Conservation (phyloP, 345 rosid genomes). For the Turnera subulata region DNA sequence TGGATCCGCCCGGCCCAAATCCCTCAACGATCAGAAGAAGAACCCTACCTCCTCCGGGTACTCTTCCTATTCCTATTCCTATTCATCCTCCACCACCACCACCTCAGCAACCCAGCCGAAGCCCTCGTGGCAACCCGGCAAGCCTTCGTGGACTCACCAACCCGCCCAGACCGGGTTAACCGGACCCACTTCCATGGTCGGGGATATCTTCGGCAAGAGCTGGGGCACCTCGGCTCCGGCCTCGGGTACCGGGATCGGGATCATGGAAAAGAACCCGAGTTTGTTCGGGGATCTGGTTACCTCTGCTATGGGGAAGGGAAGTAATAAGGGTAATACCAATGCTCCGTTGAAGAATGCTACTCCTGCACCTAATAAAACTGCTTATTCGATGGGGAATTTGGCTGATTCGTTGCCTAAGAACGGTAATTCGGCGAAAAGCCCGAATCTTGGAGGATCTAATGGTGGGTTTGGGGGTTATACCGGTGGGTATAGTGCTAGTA, state of each 20-base stretch:
- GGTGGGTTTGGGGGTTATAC: constrained; percentile 31
- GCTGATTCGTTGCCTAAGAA: constrained; percentile 74
- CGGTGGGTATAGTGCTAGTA: constrained; percentile 37
- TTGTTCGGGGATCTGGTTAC: constrained; percentile 85
- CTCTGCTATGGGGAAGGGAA: constrained; percentile 79
- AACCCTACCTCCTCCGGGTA: constrained; percentile 40
- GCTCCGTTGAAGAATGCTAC: constrained; percentile 66
- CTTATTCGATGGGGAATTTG: constrained; percentile 79
- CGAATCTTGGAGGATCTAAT: constrained; percentile 45
- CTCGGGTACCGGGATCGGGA: constrained; percentile 56
- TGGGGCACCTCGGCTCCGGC: constrained; percentile 49
- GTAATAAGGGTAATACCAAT: constrained; percentile 36
- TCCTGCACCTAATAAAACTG: constrained; percentile 35
- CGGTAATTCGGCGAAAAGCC: constrained; percentile 30
- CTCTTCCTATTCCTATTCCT: constrained; percentile 44
- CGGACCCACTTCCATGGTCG: constrained; percentile 77
- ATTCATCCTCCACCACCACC: constrained; percentile 21
- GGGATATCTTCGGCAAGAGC: constrained; percentile 85
- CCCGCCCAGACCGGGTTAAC: constrained; percentile 28
- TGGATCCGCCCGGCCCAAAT: constrained; percentile 58
- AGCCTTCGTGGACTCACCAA: background rate
- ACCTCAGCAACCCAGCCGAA: constrained; percentile 40
- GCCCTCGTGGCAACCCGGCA: constrained; percentile 47
- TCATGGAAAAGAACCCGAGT: constrained; percentile 62
- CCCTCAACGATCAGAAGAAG: constrained; percentile 75